Conservation (phyloP, 768 basidiomycete species). For the Hygrophorus pudorinus region DNA sequence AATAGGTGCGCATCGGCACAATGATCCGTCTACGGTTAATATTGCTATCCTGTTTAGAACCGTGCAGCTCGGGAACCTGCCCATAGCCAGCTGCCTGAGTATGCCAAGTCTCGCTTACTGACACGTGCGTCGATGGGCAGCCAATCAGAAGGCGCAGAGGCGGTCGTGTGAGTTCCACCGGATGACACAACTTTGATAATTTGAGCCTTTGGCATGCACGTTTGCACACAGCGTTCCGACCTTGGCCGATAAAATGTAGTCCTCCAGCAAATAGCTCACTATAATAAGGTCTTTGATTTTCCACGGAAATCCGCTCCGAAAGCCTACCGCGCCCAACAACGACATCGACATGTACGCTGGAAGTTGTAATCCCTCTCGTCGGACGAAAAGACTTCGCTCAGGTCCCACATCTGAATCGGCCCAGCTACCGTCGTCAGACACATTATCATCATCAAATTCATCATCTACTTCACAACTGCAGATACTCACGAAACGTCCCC, state of each 20-base stretch:
- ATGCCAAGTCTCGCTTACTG: too few relatives aligned
- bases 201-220: constrained; percentile 13
- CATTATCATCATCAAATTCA: too few relatives aligned
- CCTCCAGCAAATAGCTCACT: neutral
- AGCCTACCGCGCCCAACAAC: constrained; percentile 6
- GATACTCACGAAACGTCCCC: too few relatives aligned
- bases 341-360: constrained; percentile 19
- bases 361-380: constrained; percentile 28
- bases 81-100: too few relatives aligned
- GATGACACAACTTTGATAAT: constrained; percentile 14
- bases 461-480: too few relatives aligned
- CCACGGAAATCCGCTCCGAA: neutral
- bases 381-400: constrained; percentile 23
- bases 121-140: constrained; percentile 19
- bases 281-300: neutral
- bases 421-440: neutral
- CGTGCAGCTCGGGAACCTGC: too few relatives aligned
- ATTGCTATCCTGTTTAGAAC: too few relatives aligned
- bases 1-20: too few relatives aligned
- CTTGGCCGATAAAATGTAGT: neutral
- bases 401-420: constrained; percentile 10
- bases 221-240: constrained; percentile 14
- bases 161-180: constrained; percentile 27
- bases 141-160: constrained; percentile 19
- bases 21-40: too few relatives aligned